These are phyloP conservation scores for Bruguiera sexangula DNA, from an alignment of 345 rosid species.

Conservation along the genomic window DNA sequence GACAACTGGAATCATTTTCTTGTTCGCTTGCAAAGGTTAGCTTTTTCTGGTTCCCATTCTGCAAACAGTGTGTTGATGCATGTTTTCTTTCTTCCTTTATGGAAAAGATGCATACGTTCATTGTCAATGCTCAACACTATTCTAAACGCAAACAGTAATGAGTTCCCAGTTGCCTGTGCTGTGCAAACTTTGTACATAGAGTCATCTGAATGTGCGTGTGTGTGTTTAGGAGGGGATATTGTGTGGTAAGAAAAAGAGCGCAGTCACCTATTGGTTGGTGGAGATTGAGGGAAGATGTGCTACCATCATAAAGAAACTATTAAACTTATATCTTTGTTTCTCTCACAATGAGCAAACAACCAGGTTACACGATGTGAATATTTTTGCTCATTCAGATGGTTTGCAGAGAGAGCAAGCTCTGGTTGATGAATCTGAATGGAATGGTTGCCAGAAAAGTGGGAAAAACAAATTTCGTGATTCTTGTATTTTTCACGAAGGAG, in stretches of 20 bases:
- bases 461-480: not conserved
- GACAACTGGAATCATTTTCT: constrained; percentile 80
- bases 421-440: not conserved
- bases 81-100: too few species aligned
- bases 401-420: not conserved
- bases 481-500: not conserved
- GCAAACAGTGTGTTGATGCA: not conserved
- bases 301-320: not conserved
- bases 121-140: too few species aligned
- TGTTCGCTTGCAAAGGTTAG: constrained; percentile 87
- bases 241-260: too few species aligned
- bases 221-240: too few species aligned
- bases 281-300: not conserved
- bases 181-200: not conserved
- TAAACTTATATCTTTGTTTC: not conserved
- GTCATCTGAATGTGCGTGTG: not conserved
- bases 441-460: not conserved
- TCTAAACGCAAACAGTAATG: too few species aligned
- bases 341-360: not conserved
- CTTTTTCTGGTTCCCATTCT: not conserved
- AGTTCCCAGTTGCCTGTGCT: too few species aligned
- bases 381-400: constrained; percentile 4
- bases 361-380: not conserved
- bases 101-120: too few species aligned
- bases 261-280: too few species aligned